Evolutionary conservation across 208 protist species (phyloP).

Genomic region (Wallacemonas sp.): DNA sequence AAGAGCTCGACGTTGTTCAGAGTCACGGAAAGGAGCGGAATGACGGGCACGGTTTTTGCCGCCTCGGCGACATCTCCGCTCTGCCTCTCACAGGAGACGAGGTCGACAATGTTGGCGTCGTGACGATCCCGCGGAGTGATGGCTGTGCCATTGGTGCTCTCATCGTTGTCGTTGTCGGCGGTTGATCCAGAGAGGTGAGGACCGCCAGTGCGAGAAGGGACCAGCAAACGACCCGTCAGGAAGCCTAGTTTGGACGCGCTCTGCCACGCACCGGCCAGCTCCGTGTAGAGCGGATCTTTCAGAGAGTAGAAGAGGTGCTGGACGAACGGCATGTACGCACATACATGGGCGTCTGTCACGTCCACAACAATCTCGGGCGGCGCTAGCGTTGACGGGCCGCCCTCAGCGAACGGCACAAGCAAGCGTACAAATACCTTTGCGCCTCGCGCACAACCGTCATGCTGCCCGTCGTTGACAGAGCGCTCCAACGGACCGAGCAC

Average conservation of each 20-base stretch:
- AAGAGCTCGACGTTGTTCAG: constrained; percentile 32
- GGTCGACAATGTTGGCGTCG: background rate
- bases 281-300: constrained; percentile 18
- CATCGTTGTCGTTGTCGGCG: background rate
- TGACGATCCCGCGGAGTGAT: no score
- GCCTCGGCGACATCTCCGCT: no score
- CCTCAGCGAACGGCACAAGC: background rate
- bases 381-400: background rate
- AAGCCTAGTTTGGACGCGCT: background rate
- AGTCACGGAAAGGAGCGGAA: background rate
- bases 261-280: background rate
- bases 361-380: background rate
- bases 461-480: no score
- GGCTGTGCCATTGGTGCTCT: background rate
- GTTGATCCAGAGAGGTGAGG: no score
- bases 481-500: constrained; percentile 13
- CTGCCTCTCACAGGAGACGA: background rate
- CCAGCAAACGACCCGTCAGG: background rate
- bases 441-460: background rate
- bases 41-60: no score
- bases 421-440: background rate
- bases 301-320: constrained; percentile 3
- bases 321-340: constrained; percentile 25
- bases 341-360: constrained; percentile 3
- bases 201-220: no score